Evolutionary conservation across 345 rosid species (phyloP), one percentile per base, ranked within the genome.

Genomic region (Erodium maritimum): DNA sequence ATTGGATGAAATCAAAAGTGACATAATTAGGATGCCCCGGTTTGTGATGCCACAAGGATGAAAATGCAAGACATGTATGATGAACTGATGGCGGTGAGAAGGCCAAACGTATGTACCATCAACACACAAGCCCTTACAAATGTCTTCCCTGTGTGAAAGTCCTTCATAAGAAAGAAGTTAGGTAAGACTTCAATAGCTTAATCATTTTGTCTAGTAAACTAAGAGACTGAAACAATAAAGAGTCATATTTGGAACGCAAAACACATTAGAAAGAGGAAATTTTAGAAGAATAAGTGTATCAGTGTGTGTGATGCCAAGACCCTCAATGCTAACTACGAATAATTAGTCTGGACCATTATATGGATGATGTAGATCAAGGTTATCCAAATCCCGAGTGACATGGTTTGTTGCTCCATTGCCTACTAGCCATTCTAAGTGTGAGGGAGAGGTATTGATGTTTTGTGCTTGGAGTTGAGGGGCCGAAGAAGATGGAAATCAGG

Each of bases 151-250:
- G 8, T 51, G 2, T 5, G 17, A 1, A 58, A 20, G 19, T 65
- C 58, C 69, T 58, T 52, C 34, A 65, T 57, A 58, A 11, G 8
- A 65, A 65, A 65, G 17, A 5, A 50, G 17, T 24, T 5, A 12
- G 63, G 69, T 19, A 51, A 34, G 17, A 65, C 52, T 52, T 58
- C 42, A 52, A 53, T 52, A 11, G 52, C 29, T 0, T 19, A 17
- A 21, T 52, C 13, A 33, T 58, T 58, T 1, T n/a, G 0, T 17
- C 50, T 48, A 25, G 56, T 50, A 57, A 58, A 25, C 29, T 58
- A 3, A n/a, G n/a, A n/a, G n/a, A n/a, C n/a, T n/a, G n/a, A n/a
- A n/a, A n/a, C n/a, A n/a, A n/a, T n/a, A n/a, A 18, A 18, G 5
- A 4, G 22, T 67, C 23, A 48, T 45, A 18, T 2, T 4, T 9